Evolutionary conservation across 768 basidiomycete species (phyloP).

Genomic region (Kwoniella shandongensis): DNA sequence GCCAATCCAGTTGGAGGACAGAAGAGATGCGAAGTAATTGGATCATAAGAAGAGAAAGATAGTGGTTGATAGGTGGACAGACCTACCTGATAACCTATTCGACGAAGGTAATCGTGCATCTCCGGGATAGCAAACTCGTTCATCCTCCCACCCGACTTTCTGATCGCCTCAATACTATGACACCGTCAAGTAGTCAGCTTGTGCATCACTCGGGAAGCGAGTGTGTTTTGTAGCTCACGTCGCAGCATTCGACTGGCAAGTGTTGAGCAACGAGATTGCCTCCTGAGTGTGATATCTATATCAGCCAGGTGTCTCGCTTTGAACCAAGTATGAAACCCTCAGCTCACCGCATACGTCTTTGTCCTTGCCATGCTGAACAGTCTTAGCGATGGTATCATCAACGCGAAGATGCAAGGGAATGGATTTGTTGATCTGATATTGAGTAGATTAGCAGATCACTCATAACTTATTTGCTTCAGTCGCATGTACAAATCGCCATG

Average conservation of each 20-base stretch:
- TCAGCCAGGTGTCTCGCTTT: too few relatives aligned
- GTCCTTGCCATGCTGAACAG: slow-evolving; percentile 28
- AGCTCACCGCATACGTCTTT: slow-evolving; percentile 37
- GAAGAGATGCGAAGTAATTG: too few relatives aligned
- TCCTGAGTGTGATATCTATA: slow-evolving; percentile 28
- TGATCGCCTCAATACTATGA: slow-evolving; percentile 66
- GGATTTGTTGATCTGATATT: too few relatives aligned
- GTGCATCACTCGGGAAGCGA: not conserved
- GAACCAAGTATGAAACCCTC: too few relatives aligned
- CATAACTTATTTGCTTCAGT: too few relatives aligned
- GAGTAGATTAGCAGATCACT: too few relatives aligned
- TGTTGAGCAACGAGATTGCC: slow-evolving; percentile 56
- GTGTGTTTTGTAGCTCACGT: slow-evolving; percentile 51
- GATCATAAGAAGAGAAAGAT: not conserved
- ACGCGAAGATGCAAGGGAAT: not conserved
- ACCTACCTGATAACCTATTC: slow-evolving; percentile 82
- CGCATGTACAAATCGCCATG: too few relatives aligned
- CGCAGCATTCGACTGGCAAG: slow-evolving; percentile 84
- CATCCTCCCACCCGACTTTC: slow-evolving; percentile 67
- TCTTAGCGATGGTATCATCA: slow-evolving; percentile 14
- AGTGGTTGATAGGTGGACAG: slow-evolving; percentile 37
- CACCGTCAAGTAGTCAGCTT: not conserved
- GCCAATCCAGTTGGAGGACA: too few relatives aligned
- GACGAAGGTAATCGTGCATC: slow-evolving; percentile 81
- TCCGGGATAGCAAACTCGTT: slow-evolving; percentile 71